These are phyloP conservation scores for Cladorrhinum sp. DNA, from an alignment of 2,329 filamentous ascomycete genomes.

Conservation along the genomic window DNA sequence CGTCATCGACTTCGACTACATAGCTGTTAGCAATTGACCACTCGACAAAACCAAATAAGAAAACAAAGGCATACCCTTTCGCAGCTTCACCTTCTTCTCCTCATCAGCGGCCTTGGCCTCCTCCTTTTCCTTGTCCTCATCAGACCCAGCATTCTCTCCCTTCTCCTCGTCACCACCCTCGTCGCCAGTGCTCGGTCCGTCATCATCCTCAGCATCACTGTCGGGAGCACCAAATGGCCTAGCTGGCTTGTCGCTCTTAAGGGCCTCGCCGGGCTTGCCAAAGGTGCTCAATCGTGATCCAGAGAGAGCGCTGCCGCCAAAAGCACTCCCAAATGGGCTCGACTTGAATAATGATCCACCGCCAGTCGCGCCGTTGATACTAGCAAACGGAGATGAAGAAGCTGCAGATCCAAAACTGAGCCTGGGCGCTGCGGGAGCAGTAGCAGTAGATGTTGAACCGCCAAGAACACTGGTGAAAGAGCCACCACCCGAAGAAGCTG, in stretches of 20 bases:
- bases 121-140: constrained; percentile 54
- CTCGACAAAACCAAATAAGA: neutral
- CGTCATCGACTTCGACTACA: constrained; percentile 71
- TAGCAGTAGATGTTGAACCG: constrained; percentile 32
- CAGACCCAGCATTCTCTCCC: constrained; percentile 42
- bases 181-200: constrained; percentile 19
- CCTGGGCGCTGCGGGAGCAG: constrained; percentile 39
- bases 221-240: constrained; percentile 77
- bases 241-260: constrained; percentile 58
- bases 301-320: constrained; percentile 42
- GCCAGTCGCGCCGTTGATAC: constrained; percentile 33
- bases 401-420: constrained; percentile 46
- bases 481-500: constrained; percentile 41
- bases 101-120: constrained; percentile 52
- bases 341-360: constrained; percentile 23
- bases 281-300: constrained; percentile 62
- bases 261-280: constrained; percentile 57
- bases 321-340: constrained; percentile 51
- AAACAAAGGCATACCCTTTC: constrained; percentile 59
- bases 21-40: neutral
- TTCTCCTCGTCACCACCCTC: constrained; percentile 39
- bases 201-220: constrained; percentile 60
- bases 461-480: constrained; percentile 37
- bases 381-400: constrained; percentile 47
- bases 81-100: constrained; percentile 63